Evolutionary conservation across 176 grass and related monocot species (phyloP), one percentile per base, ranked within the genome.

Genomic region (Poa annua): DNA sequence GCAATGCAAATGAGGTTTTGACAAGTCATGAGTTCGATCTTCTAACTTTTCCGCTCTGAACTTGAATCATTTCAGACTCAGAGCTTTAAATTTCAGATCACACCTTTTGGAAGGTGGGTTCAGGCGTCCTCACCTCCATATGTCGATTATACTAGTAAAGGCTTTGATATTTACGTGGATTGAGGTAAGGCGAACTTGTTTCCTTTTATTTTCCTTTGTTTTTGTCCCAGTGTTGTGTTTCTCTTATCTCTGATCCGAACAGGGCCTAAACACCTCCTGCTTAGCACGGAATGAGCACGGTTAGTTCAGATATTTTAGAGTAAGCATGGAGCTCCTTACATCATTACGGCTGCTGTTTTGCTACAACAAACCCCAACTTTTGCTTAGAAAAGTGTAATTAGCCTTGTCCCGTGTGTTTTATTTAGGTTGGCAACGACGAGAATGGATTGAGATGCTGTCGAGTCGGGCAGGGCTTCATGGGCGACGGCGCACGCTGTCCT

Each of bases 311-410:
- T 13, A 16, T 5, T 35, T 72, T 6, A 50, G 21, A 62, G 47
- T 62, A 3, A 69, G 77, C 82, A 82, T 85, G 87, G 71, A n/a
- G 21, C 16, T 71, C 38, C 56, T n/a, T 6, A 21, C 82, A 89
- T 89, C 82, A 89, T 89, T 89, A 81, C 71, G 21, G 71, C 82
- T 11, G 69, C 77, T 74, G 77, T 89, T 85, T 35, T 68, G 51
- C 48, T 32, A 10, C 61, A 76, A 29, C 77, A 89, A 75, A 29
- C 26, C 67, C 39, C 6, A 9, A 14, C 69, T 69, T 80, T 89
- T 49, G 33, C 71, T 32, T 53, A 14, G 9, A 48, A 69, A 81
- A 22, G 21, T 13, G 51, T 52, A 66, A 25, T 85, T 69, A 81
- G 50, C 71, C 52, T 74, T 69, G 87, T 76, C 82, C 62, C 71